These are phyloP conservation scores for Calonectria henricotiae DNA, from an alignment of 2,329 filamentous ascomycete genomes.

Conservation along the genomic window DNA sequence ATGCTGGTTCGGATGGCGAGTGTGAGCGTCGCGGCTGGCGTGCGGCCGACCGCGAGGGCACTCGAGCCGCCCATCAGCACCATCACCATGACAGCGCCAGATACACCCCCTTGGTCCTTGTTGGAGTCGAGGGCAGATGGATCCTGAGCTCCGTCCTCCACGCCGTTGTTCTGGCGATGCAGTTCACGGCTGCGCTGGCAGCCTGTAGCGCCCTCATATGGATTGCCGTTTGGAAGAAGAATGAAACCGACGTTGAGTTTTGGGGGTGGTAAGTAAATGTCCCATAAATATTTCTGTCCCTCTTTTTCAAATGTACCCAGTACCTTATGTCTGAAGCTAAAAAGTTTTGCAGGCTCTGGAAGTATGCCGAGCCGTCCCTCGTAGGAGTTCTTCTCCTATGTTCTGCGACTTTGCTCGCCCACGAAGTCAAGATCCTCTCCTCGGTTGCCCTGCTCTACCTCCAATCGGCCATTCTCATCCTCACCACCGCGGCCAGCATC, in stretches of 20 bases:
- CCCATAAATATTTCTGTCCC: no score
- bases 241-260: slow-evolving; percentile 46
- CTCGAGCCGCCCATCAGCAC: not conserved
- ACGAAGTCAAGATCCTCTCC: slow-evolving; percentile 53
- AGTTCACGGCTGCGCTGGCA: slow-evolving; percentile 48
- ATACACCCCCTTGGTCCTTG: slow-evolving; percentile 26
- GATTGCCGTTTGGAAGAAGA: slow-evolving; percentile 50
- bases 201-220: slow-evolving; percentile 53
- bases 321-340: not conserved
- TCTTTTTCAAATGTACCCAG: not conserved
- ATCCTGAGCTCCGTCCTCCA: slow-evolving; percentile 49
- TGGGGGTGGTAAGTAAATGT: slow-evolving; percentile 48
- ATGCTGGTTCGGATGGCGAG: slow-evolving; percentile 41
- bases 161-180: slow-evolving; percentile 50
- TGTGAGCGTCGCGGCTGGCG: slow-evolving; percentile 41
- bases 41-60: not conserved
- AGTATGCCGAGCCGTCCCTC: slow-evolving; percentile 45
- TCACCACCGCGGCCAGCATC: slow-evolving; percentile 45
- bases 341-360: slow-evolving; percentile 51
- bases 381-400: slow-evolving; percentile 46
- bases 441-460: slow-evolving; percentile 50
- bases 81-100: slow-evolving; percentile 1
- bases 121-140: slow-evolving; percentile 38
- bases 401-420: slow-evolving; percentile 45
- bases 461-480: slow-evolving; percentile 49